These are phyloP conservation scores for Chaetomium strumarium DNA, from an alignment of 2,329 filamentous ascomycete genomes.

Conservation along the genomic window DNA sequence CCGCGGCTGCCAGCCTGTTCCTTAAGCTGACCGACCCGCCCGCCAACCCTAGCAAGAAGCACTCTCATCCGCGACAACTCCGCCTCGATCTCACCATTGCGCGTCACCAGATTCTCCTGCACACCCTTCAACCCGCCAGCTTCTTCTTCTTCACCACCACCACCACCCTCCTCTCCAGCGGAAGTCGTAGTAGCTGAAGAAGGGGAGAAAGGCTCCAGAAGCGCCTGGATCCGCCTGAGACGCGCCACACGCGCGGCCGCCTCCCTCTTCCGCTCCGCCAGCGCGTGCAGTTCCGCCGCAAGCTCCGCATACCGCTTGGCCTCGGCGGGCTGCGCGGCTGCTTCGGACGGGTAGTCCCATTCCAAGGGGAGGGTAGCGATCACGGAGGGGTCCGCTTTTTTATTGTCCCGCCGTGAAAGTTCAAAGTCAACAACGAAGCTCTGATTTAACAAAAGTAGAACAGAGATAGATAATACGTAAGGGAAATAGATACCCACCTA, in stretches of 20 bases:
- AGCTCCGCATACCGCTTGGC: slow-evolving; percentile 45
- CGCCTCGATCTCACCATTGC: slow-evolving; percentile 57
- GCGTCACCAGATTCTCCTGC: slow-evolving; percentile 62
- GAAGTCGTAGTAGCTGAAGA: not conserved
- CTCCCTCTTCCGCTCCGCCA: slow-evolving; percentile 41
- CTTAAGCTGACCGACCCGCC: slow-evolving; percentile 37
- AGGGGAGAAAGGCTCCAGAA: slow-evolving; percentile 45
- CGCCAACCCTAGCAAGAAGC: slow-evolving; percentile 54
- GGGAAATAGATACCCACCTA: slow-evolving; percentile 33
- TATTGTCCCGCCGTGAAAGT: too few relatives aligned
- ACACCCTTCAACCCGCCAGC: slow-evolving; percentile 37
- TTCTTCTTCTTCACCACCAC: too few relatives aligned
- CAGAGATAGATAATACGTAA: slow-evolving; percentile 17
- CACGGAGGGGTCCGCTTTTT: slow-evolving; percentile 35
- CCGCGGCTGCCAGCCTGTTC: not conserved
- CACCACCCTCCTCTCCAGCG: not conserved
- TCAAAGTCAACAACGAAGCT: too few relatives aligned
- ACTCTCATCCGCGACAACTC: slow-evolving; percentile 63
- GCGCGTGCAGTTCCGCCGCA: slow-evolving; percentile 42
- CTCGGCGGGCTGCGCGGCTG: slow-evolving; percentile 33
- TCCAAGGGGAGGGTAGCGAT: slow-evolving; percentile 42
- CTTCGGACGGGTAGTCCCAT: slow-evolving; percentile 37
- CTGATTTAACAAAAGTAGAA: too few relatives aligned
- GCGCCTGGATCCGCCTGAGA: slow-evolving; percentile 42
- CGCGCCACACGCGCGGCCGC: slow-evolving; percentile 35